Conservation (phyloP, 495 filamentous ascomycete genomes). For the Penicillium mononematosum region DNA sequence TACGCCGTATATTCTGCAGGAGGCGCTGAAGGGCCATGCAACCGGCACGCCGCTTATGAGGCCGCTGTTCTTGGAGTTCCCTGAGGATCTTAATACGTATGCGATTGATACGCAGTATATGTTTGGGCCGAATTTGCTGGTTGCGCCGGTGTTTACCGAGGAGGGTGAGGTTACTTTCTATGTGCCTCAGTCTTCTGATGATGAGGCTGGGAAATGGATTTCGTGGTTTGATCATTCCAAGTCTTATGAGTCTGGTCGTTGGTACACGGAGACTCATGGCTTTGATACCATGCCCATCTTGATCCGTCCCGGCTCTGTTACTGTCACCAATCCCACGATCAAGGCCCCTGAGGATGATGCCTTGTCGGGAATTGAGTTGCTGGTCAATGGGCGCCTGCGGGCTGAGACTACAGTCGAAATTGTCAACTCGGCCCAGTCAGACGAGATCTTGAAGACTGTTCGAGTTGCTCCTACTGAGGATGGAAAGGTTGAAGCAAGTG, state of each 20-base stretch:
- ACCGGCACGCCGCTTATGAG: slow-evolving; percentile 55
- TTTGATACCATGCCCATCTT: slow-evolving; percentile 44
- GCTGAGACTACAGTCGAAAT: slow-evolving; percentile 31
- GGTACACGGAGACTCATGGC: slow-evolving; percentile 46
- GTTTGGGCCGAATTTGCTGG: slow-evolving; percentile 57
- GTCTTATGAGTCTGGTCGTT: slow-evolving; percentile 38
- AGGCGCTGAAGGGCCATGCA: slow-evolving; percentile 47
- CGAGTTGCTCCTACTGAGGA: slow-evolving; percentile 16
- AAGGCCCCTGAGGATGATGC: slow-evolving; percentile 38
- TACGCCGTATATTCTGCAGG: slow-evolving; percentile 61
- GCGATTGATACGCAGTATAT: slow-evolving; percentile 66
- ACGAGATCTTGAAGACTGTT: slow-evolving; percentile 33
- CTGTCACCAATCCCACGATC: slow-evolving; percentile 34
- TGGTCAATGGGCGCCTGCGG: slow-evolving; percentile 37
- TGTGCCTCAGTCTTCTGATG: slow-evolving; percentile 43
- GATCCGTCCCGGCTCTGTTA: slow-evolving; percentile 40
- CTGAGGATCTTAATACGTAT: slow-evolving; percentile 60
- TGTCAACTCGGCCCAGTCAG: slow-evolving; percentile 36
- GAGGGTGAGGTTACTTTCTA: slow-evolving; percentile 61
- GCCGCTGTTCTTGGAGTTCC: slow-evolving; percentile 65
- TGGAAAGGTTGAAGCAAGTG: slow-evolving; percentile 19
- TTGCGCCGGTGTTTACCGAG: slow-evolving; percentile 62
- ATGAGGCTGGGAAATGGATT: slow-evolving; percentile 52
- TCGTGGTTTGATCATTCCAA: slow-evolving; percentile 46
- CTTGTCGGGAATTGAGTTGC: slow-evolving; percentile 37